Base-by-base conservation (phyloP, 2,329 filamentous ascomycete genomes). In the Monosporascus sp. region DNA sequence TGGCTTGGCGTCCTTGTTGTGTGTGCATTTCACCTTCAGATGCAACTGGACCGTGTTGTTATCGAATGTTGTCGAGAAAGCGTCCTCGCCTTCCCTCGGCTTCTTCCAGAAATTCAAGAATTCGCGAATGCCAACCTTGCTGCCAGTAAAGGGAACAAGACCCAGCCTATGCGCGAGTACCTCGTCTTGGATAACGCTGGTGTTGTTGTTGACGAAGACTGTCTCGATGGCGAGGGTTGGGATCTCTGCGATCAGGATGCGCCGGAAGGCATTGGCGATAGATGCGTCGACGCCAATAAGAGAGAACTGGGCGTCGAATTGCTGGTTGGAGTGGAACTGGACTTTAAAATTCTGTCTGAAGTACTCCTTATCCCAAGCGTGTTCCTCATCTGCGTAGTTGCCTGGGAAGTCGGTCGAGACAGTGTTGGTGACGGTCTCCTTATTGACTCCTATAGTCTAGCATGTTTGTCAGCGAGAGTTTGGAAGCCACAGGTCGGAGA, bases 111-210 rank as follows among this genome's bases (percentile, higher is more conserved):
- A 95, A 68, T 85, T 86, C 74, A 97, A 79, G 77, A 86, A 92
- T 62, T 87, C 83, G 54, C 77, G 77, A 52, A 99, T 77, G 50
- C 89, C 92, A 52, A 88, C 80, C 59, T 86, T 83, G 56, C 85
- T 83, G 60, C 90, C 94, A 60, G 86, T 88, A 62, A 99, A 86
- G 18, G 95, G 94, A 51, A 99, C 88, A 46, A 99, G 83, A 54
- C 94, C 94, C 35, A 99, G 79, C 45, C 94, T 83, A 70, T 94
- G 89, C 17, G 92, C 87, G 50, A 99, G 85, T 5, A 99, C 93
- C 76, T 99, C 94, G 69, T 99, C 94, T 71, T 97, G 93, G 65
- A 99, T 94, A 37, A 99, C 91, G 5, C 90, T 96, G 49, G 93
- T 97, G 78, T 99, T 99, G 78, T 97, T 95, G 69, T 90, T 83